These are phyloP conservation scores for Arthrobotrys sinensis DNA, from an alignment of 2,329 filamentous ascomycete species.

Conservation along the genomic window DNA sequence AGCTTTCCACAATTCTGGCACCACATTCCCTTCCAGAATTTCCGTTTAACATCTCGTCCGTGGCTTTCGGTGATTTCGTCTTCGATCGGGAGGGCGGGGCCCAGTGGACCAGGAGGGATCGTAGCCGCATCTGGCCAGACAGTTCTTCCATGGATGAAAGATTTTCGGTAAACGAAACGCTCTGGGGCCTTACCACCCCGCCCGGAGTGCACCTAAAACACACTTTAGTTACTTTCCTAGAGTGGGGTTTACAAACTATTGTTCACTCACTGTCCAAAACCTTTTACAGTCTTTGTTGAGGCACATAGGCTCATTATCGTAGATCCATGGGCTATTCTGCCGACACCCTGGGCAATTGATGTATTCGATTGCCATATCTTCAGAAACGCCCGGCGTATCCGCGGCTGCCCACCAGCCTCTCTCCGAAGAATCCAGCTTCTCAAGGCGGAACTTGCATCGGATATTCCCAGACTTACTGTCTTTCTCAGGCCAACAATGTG, in stretches of 20 bases:
- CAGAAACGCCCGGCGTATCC: constrained; percentile 66
- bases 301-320: constrained; percentile 74
- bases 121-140: constrained; percentile 62
- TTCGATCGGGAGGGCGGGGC: constrained; percentile 37
- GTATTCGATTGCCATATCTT: constrained; percentile 63
- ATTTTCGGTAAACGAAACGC: constrained; percentile 56
- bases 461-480: constrained; percentile 67
- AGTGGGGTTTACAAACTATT: too few species aligned
- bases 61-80: constrained; percentile 32
- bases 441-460: constrained; percentile 75
- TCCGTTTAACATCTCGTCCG: constrained; percentile 62
- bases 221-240: background rate
- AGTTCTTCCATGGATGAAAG: constrained; percentile 63
- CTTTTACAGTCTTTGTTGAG: constrained; percentile 70
- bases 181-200: constrained; percentile 9
- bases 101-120: constrained; percentile 30
- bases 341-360: constrained; percentile 69
- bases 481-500: constrained; percentile 78
- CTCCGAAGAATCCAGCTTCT: constrained; percentile 73
- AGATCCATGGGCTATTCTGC: constrained; percentile 66
- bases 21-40: constrained; percentile 76
- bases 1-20: constrained; percentile 77
- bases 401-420: constrained; percentile 75
- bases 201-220: constrained; percentile 36
- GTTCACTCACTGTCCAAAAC: constrained; percentile 72